Conservation (phyloP, 805 yeast genomes). For the Limtongia smithiae region DNA sequence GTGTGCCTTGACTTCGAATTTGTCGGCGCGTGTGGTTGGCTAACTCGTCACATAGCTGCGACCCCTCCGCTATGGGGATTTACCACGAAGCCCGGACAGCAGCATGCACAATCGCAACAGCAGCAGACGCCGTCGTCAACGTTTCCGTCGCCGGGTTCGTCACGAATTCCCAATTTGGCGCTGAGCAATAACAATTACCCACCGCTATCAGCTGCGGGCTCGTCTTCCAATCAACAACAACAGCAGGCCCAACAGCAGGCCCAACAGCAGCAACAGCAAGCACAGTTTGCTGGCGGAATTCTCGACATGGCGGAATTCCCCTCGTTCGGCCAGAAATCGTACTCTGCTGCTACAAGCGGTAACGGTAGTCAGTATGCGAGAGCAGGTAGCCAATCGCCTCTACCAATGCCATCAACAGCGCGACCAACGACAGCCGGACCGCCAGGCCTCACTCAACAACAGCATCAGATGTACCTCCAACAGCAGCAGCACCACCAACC, state of each 20-base stretch:
- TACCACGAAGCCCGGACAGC: no score
- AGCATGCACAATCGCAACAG: no score
- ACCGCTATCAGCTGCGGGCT: background rate
- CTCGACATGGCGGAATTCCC: constrained; percentile 24
- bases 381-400: constrained; percentile 22
- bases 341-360: constrained; percentile 6
- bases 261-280: constrained; percentile 10
- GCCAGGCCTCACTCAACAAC: constrained; percentile 14
- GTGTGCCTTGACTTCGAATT: no score
- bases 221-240: background rate
- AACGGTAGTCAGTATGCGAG: constrained; percentile 11
- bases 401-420: constrained; percentile 11
- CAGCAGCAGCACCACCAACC: constrained; percentile 16
- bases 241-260: constrained; percentile 5
- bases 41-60: no score
- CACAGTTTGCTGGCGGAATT: constrained; percentile 6
- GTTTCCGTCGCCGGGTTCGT: background rate
- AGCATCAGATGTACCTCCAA: constrained; percentile 3
- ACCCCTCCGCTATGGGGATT: no score
- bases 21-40: no score
- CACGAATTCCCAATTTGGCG: background rate
- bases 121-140: no score
- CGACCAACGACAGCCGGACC: constrained; percentile 7
- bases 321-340: constrained; percentile 18
- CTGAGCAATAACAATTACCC: background rate